Conservation (phyloP, 1,139 yeast genomes). For the Pneumocystis wakefieldiae region DNA sequence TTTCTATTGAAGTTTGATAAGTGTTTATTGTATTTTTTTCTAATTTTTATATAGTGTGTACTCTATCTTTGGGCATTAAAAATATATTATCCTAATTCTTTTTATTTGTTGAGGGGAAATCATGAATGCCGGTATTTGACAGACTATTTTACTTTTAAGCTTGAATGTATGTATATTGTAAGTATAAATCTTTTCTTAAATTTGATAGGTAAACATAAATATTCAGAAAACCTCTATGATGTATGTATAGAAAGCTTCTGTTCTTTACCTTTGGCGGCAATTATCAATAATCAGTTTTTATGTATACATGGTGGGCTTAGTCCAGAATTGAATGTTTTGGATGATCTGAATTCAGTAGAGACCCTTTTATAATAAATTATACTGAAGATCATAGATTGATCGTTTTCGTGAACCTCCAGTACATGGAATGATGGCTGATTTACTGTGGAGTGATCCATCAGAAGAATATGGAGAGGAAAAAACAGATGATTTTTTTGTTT, state of each 20-base stretch:
- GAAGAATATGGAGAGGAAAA: conserved; percentile 72
- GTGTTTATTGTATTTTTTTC: not conserved
- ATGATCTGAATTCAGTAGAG: conserved; percentile 36
- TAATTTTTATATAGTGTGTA: conserved; percentile 33
- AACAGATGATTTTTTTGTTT: conserved; percentile 40
- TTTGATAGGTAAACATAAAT: conserved; percentile 43
- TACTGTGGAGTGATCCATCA: conserved; percentile 91
- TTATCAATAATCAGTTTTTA: conserved; percentile 86
- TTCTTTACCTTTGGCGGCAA: conserved; percentile 80
- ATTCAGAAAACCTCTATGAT: conserved; percentile 51
- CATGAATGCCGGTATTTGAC: conserved; percentile 93
- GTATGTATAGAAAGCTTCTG: conserved; percentile 70
- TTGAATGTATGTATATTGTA: conserved; percentile 41
- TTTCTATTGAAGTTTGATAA: conserved; percentile 46
- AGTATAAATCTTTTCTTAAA: not conserved
- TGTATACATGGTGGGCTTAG: conserved; percentile 97
- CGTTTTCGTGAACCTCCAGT: conserved; percentile 91
- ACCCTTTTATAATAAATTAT: not conserved
- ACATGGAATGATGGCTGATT: conserved; percentile 84
- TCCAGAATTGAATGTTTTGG: conserved; percentile 59
- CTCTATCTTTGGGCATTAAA: conserved; percentile 69
- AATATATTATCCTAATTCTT: conserved; percentile 56
- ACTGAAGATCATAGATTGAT: conserved; percentile 35
- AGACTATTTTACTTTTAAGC: conserved; percentile 81
- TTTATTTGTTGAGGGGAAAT: conserved; percentile 82